Conservation (phyloP, 192 early-diverging fungal genomes). For the Linnemannia elongata region DNA sequence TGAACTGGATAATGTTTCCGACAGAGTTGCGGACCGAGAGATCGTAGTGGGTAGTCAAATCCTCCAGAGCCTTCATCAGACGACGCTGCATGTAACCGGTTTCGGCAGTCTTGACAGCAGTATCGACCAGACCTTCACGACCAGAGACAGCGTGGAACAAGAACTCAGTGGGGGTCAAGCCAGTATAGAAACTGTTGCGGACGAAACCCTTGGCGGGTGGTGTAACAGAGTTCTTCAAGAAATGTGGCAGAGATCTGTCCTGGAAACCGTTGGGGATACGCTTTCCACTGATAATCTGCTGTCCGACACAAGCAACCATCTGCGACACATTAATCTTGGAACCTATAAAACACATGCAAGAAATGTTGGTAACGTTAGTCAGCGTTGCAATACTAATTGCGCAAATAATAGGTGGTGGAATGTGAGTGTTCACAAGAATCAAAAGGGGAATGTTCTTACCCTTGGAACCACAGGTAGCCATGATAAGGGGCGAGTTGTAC, state of each 20-base stretch:
- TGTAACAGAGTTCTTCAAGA: conserved; percentile 91
- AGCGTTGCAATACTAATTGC: not conserved
- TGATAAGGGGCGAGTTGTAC: conserved; percentile 97
- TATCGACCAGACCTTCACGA: conserved; percentile 99
- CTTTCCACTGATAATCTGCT: conserved; percentile 97
- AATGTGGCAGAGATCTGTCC: conserved; percentile 97
- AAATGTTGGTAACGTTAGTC: not conserved
- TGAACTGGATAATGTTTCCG: conserved; percentile 94
- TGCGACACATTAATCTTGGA: conserved; percentile 98
- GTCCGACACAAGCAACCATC: conserved; percentile 99
- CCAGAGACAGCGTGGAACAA: conserved; percentile 99
- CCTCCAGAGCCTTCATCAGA: conserved; percentile 98
- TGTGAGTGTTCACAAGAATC: not conserved
- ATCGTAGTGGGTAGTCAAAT: conserved; percentile 96
- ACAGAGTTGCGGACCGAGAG: conserved; percentile 93
- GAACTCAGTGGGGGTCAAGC: conserved; percentile 97
- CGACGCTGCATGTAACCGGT: conserved; percentile 99
- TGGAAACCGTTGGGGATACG: conserved; percentile 98
- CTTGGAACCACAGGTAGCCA: conserved; percentile 99
- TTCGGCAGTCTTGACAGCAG: conserved; percentile 99
- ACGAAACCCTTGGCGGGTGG: conserved; percentile 99
- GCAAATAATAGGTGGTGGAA: too few relatives aligned
- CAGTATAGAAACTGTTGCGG: conserved; percentile 95
- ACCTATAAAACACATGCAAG: conserved; percentile 61
- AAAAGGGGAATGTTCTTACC: conserved; percentile 57